A percentile compares a stretch with the other conserved stretches of the same genome.
These are phyloP conservation scores for Stylonectria norvegica DNA, from an alignment of 2,329 filamentous ascomycete species.

Conservation along the genomic window DNA sequence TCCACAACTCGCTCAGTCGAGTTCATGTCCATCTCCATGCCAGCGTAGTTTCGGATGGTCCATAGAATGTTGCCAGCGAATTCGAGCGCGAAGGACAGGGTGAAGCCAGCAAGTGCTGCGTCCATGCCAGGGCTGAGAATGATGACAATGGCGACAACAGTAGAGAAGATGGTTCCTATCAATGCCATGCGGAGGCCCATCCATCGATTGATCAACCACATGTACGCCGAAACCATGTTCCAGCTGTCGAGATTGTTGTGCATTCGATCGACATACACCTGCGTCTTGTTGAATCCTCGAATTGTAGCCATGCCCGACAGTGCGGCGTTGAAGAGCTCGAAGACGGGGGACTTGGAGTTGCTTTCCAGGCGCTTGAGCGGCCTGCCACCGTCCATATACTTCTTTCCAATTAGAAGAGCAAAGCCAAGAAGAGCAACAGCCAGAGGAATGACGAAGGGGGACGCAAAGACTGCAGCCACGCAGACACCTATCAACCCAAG, in stretches of 20 bases:
- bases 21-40: conserved; percentile 76
- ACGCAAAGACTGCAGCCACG: conserved; percentile 65
- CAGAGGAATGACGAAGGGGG: conserved; percentile 61
- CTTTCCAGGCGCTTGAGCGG: conserved; percentile 76
- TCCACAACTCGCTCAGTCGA: conserved; percentile 72
- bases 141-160: conserved; percentile 62
- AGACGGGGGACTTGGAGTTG: conserved; percentile 73
- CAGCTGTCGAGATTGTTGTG: conserved; percentile 66
- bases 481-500: conserved; percentile 64
- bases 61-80: conserved; percentile 63
- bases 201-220: conserved; percentile 75
- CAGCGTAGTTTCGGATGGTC: conserved; percentile 65
- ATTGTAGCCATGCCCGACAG: conserved; percentile 72
- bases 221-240: conserved; percentile 61
- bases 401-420: conserved; percentile 55
- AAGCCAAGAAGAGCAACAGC: conserved; percentile 56
- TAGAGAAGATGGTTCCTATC: conserved; percentile 66
- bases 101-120: conserved; percentile 71
- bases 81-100: conserved; percentile 68
- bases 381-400: conserved; percentile 67
- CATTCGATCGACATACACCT: conserved; percentile 67
- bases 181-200: conserved; percentile 69
- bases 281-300: conserved; percentile 67
- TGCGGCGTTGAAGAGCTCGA: conserved; percentile 73
- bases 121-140: conserved; percentile 60